phyloP scores from a whole-genome alignment of 805 yeast species.

The Wickerhamiella alocasiicola region DNA sequence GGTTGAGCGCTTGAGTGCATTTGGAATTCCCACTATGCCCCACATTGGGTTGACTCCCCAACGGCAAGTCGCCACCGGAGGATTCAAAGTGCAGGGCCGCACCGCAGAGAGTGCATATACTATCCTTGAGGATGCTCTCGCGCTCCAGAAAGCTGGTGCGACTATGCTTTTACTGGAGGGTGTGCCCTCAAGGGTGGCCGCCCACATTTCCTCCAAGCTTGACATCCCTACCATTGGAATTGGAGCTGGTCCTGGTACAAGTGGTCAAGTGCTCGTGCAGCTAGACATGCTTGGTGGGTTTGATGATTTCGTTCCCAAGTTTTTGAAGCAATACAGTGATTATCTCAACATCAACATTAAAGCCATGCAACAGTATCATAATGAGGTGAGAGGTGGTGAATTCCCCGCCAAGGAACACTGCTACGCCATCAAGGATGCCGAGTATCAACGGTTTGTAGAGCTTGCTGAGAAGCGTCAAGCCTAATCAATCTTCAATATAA shows the following conservation, averaged over 20 bases:
- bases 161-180: constrained; percentile 72
- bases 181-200: constrained; percentile 62
- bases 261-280: constrained; percentile 85
- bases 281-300: constrained; percentile 64
- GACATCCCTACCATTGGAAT: constrained; percentile 82
- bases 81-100: constrained; percentile 77
- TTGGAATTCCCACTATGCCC: constrained; percentile 83
- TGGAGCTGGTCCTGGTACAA: constrained; percentile 77
- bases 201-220: constrained; percentile 46
- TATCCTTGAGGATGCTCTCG: constrained; percentile 53
- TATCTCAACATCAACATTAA: constrained; percentile 36
- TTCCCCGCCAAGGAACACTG: constrained; percentile 64
- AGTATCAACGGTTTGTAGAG: constrained; percentile 35
- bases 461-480: constrained; percentile 13
- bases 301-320: constrained; percentile 47
- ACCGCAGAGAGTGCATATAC: constrained; percentile 40
- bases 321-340: constrained; percentile 58
- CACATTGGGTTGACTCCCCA: constrained; percentile 94
- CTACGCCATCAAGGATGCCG: constrained; percentile 56
- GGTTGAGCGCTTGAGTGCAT: constrained; percentile 41
- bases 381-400: constrained; percentile 40
- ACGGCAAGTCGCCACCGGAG: constrained; percentile 63
- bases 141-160: constrained; percentile 64
- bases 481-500: neutral
- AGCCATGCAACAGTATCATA: constrained; percentile 42